A percentile compares a stretch with the other conserved stretches of the same genome.
phyloP scores from a whole-genome alignment of 495 filamentous ascomycete species.

The Podospora anserina region DNA sequence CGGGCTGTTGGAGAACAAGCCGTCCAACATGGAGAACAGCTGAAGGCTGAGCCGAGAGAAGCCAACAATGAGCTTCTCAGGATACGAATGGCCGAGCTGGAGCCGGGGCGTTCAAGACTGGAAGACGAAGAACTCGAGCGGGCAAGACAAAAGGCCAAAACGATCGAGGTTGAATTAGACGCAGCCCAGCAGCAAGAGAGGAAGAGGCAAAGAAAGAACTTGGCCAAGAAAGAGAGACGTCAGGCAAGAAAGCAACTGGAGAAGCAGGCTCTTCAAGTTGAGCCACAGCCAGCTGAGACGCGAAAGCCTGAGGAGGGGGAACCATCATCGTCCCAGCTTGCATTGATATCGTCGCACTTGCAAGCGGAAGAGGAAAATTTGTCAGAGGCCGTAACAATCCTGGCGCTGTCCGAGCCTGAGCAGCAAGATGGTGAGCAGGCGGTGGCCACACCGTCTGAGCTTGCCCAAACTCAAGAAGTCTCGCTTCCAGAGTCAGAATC shows the following conservation, averaged over 20 bases:
- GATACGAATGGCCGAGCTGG: background rate
- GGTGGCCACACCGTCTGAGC: background rate
- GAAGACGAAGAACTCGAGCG: too few species aligned
- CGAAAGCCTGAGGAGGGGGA: background rate
- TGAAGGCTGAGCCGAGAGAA: background rate
- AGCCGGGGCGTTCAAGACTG: too few species aligned
- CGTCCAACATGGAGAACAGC: background rate
- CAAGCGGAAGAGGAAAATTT: background rate
- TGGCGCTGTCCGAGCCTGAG: background rate
- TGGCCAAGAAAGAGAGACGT: background rate
- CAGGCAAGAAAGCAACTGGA: background rate
- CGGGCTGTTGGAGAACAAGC: background rate
- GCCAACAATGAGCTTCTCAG: background rate
- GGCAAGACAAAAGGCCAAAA: too few species aligned
- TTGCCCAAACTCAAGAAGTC: background rate
- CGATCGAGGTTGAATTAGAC: too few species aligned
- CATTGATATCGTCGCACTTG: background rate
- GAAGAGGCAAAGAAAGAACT: background rate
- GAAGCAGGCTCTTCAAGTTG: background rate
- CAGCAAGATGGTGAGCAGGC: background rate
- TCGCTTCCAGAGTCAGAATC: background rate
- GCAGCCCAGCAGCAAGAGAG: background rate
- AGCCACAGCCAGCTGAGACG: too few species aligned
- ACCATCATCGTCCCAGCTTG: background rate
- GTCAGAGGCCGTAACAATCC: background rate